Evolutionary conservation across 192 early-diverging fungal genomes (phyloP).

Genomic region (Linnemannia hyalina): DNA sequence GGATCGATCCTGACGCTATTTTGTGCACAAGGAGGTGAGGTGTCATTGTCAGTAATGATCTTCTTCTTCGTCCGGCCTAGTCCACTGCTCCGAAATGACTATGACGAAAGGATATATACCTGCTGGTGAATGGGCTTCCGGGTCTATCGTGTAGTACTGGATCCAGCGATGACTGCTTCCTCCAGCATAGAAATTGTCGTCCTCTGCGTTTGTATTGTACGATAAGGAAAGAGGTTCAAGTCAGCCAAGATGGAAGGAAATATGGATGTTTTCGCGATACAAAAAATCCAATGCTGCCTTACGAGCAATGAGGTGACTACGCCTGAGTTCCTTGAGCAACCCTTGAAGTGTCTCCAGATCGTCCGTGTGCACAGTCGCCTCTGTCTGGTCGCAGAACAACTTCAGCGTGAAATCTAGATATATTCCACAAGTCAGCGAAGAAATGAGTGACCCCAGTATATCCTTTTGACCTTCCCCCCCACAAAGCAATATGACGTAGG

Average conservation of each 20-base stretch:
- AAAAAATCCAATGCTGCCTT: background rate
- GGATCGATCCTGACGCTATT: conserved; percentile 8
- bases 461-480: background rate
- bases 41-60: background rate
- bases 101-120: background rate
- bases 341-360: conserved; percentile 44
- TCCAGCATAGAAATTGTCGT: conserved; percentile 54
- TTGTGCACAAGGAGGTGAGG: background rate
- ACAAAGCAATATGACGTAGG: background rate
- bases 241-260: background rate
- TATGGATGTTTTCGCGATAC: background rate
- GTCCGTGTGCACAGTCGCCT: conserved; percentile 41
- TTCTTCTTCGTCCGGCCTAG: conserved; percentile 12
- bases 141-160: conserved; percentile 46
- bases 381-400: conserved; percentile 42
- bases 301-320: conserved; percentile 52
- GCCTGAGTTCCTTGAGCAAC: conserved; percentile 39
- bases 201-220: conserved; percentile 15
- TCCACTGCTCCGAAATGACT: background rate
- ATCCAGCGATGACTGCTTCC: conserved; percentile 58
- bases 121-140: background rate
- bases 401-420: conserved; percentile 46
- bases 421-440: too few relatives aligned
- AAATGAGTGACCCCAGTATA: background rate
- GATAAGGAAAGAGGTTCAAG: background rate